phyloP scores from a whole-genome alignment of 441 rosid species.

The Breynia disticha region DNA sequence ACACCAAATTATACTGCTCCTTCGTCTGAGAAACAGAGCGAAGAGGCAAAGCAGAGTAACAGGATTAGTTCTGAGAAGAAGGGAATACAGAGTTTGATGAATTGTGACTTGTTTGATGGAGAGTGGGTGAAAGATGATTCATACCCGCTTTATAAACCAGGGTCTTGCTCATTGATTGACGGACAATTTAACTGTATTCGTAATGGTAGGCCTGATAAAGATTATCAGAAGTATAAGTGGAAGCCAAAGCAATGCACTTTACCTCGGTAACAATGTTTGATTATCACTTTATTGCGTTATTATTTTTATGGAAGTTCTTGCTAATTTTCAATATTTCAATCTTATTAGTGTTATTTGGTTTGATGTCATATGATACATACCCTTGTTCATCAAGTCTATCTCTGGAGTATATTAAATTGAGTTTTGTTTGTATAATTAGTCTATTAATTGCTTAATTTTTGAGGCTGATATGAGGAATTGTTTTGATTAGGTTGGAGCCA shows the following conservation, averaged over 20 bases:
- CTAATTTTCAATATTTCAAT: no score
- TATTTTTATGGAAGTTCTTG: not conserved
- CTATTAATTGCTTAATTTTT: constrained; percentile 2
- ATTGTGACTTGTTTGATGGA: constrained; percentile 77
- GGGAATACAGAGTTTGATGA: constrained; percentile 35
- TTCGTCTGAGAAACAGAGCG: constrained; percentile 21
- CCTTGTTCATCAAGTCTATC: no score
- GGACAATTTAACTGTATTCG: constrained; percentile 66
- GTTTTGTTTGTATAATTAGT: no score
- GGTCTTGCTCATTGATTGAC: constrained; percentile 73
- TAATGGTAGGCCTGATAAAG: constrained; percentile 74
- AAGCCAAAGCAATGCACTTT: constrained; percentile 70
- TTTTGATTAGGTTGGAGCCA: constrained; percentile 47
- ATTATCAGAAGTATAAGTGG: constrained; percentile 67
- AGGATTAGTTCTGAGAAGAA: constrained; percentile 25
- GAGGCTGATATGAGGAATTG: constrained; percentile 1
- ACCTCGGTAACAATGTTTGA: constrained; percentile 44
- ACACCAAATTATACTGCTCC: constrained; percentile 31
- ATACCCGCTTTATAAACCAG: constrained; percentile 81
- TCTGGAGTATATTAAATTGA: no score
- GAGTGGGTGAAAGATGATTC: constrained; percentile 75
- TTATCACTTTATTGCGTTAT: not conserved
- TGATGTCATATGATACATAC: no score
- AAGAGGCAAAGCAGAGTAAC: constrained; percentile 21
- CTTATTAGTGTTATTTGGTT: no score